Evolutionary conservation across 2,329 filamentous ascomycete genomes (phyloP).

Genomic region (Dothiorella sarmentorum): DNA sequence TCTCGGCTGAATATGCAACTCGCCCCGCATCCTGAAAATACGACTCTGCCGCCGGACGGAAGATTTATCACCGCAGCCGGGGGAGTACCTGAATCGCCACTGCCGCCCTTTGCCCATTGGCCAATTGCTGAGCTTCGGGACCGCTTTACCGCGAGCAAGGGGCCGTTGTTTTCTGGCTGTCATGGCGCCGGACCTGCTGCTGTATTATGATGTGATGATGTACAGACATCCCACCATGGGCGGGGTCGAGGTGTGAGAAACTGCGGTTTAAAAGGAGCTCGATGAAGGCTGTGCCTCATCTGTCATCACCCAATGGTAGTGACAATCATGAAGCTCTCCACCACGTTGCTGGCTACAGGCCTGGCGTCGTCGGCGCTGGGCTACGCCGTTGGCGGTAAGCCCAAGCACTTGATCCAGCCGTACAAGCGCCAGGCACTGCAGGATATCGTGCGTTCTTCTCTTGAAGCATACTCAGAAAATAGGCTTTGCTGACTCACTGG

Average conservation of each 20-base stretch:
- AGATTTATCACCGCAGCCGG: neutral
- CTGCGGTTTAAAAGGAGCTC: neutral
- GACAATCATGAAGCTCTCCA: slow-evolving; percentile 14
- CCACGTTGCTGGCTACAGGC: slow-evolving; percentile 30
- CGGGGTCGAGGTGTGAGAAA: no score
- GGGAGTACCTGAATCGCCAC: slow-evolving; percentile 1
- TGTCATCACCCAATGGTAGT: no score
- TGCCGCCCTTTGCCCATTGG: neutral
- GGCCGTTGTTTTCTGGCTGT: neutral
- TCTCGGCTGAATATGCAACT: neutral
- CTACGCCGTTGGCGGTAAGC: slow-evolving; percentile 48
- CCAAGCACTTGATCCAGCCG: slow-evolving; percentile 48
- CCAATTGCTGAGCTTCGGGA: slow-evolving; percentile 10
- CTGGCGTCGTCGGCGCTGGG: slow-evolving; percentile 47
- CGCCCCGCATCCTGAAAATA: neutral
- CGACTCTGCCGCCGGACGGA: slow-evolving; percentile 3
- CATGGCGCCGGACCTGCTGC: neutral
- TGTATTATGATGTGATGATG: slow-evolving; percentile 3
- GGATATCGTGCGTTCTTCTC: slow-evolving; percentile 49
- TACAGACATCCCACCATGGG: slow-evolving; percentile 1
- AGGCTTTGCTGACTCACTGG: neutral
- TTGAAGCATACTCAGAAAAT: slow-evolving; percentile 18
- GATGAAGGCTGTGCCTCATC: no score
- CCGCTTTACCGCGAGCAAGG: slow-evolving; percentile 4
- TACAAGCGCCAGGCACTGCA: slow-evolving; percentile 52